phyloP scores from a whole-genome alignment of 164 flowering plant species.

The Piper betle region DNA sequence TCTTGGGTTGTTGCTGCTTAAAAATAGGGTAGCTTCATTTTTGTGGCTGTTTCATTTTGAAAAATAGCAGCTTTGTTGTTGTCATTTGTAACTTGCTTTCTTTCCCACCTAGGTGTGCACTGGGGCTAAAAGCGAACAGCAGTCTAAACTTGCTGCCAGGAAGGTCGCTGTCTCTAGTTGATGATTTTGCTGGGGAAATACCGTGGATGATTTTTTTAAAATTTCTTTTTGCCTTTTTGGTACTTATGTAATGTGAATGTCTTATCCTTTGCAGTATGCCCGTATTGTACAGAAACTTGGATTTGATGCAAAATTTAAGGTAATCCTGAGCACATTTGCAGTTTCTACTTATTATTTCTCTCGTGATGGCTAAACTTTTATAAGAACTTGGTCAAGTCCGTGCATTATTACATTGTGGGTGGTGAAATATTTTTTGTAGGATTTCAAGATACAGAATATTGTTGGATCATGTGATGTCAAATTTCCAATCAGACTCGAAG shows the following conservation, averaged over 20 bases:
- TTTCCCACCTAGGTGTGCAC: constrained; percentile 59
- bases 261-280: constrained; percentile 76
- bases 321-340: constrained; percentile 14
- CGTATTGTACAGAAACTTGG: constrained; percentile 92
- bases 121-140: constrained; percentile 98
- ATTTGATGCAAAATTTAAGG: constrained; percentile 88
- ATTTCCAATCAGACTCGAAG: constrained; percentile 87
- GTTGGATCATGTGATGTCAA: constrained; percentile 91
- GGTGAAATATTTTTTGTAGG: constrained; percentile 24
- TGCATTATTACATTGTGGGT: too few relatives aligned
- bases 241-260: not conserved
- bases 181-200: not conserved
- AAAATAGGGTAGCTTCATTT: too few relatives aligned
- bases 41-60: too few relatives aligned
- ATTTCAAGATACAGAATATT: constrained; percentile 86
- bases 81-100: too few relatives aligned
- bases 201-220: too few relatives aligned
- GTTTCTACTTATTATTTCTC: not conserved
- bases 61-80: too few relatives aligned
- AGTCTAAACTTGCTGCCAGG: constrained; percentile 82
- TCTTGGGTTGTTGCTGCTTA: not conserved
- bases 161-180: constrained; percentile 35
- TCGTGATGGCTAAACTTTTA: not conserved
- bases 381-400: too few relatives aligned
- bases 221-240: too few relatives aligned